Base-by-base conservation (phyloP, 345 rosid genomes). In the Hypericum androsaemum region DNA sequence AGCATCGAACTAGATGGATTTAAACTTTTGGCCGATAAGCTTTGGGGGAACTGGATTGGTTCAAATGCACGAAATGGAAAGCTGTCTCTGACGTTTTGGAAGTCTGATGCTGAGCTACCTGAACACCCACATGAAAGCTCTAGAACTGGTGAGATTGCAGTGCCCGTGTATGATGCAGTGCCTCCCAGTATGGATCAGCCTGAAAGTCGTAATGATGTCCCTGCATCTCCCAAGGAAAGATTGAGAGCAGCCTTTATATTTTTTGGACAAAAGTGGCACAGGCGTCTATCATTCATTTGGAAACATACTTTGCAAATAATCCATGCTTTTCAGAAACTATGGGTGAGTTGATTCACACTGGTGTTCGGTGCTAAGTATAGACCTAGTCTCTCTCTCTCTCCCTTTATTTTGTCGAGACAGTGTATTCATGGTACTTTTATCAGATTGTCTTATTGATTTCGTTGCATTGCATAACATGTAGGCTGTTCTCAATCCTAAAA, bases 241-340 rank as follows among this genome's bases (percentile, higher is more conserved):
- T 57, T 88, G 57, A 85, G 79, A 74, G 83, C 85, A 62, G 97
- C 83, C 12, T 53, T 78, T 9, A 42, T 58, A 64, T 83, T 68
- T 58, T 77, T 88, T 56, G 78, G 78, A 40, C 80, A 71, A 64
- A 88, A 79, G 72, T 85, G 81, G 79, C 74, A 77, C 47, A 74
- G 81, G 71, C 88, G 90, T 69, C 63, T 85, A 58, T 81, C 80
- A 53, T 83, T 80, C 52, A 57, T 85, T 63, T 73, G 89, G 80
- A 76, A 70, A 58, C 66, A 73, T 48, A 63, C 67, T 41, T 43
- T 68, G 71, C 87, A 69, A 68, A 64, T 85, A 28, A 49, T 76
- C 22, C 60, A 72, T 54, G 69, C 76, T 65, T 62, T 81, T 53
- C 69, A 63, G 69, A 86, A 77, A 73, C 53, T 83, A 60, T 83